Base-by-base conservation (phyloP, 345 rosid species). In the Euphorbia peplus region DNA sequence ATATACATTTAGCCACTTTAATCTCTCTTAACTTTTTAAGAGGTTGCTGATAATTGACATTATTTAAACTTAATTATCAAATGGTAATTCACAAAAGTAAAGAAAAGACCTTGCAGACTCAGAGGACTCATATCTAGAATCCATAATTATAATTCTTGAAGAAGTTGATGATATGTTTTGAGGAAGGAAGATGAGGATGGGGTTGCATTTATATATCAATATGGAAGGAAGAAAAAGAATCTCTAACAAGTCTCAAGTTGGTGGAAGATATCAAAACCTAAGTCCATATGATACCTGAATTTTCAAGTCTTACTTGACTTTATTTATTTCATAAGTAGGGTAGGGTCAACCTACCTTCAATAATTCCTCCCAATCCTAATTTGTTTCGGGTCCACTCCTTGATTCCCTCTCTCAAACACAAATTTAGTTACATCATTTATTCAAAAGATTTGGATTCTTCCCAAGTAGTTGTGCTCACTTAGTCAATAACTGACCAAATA, bases 71-170 rank as follows among this genome's bases (percentile, higher is more conserved):
- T 8, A 35, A 3, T 35, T 35, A 8, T 35, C 8, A 35, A 35
- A 35, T 35, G 8, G 39, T 35, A 35, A 35, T 3, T 35, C 8
- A 35, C 39, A 22, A 21, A 32, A 32, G 6, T 9, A 56, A 39
- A 32, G 21, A 24, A 26, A 44, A 24, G 48, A 83, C 92, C 92
- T 83, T 57, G 64, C 67, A 57, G 69, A 82, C 68, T 80, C 88
- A 10, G 80, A 66, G 5, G 83, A 67, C 46, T 76, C 87, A 59
- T 61, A 70, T 75, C 83, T 75, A 68, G 73, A 66, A 29, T 79
- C 81, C 87, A 83, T 85, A 68, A 64, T 22, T 18, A 39, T 47
- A 44, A 35, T 25, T 5, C 32, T 53, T 19, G 13, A 12, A 56
- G 11, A 1, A 69, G 5, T 35, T 37, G 3, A 8, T 35, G 39